These are phyloP conservation scores for Ascochyta pisi DNA, from an alignment of 2,329 filamentous ascomycete genomes.

Conservation along the genomic window DNA sequence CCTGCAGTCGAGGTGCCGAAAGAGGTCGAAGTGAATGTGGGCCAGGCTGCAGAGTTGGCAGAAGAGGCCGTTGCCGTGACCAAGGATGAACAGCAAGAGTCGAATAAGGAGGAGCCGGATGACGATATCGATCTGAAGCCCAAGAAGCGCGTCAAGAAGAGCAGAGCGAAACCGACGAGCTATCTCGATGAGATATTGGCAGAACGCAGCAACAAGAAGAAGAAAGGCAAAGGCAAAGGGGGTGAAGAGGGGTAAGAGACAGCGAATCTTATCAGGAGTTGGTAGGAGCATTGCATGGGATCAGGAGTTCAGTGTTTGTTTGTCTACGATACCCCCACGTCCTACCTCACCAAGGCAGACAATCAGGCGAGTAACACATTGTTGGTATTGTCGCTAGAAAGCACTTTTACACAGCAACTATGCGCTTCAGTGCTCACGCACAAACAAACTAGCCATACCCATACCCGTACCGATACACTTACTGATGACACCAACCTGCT, in stretches of 20 bases:
- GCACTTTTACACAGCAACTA: neutral
- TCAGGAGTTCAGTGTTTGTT: constrained; percentile 1
- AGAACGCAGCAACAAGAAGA: constrained; percentile 58
- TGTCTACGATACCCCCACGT: constrained; percentile 10
- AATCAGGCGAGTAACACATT: too few species aligned
- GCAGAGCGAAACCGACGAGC: constrained; percentile 51
- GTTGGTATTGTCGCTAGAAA: constrained; percentile 2
- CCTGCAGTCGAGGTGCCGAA: neutral
- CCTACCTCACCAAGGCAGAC: neutral
- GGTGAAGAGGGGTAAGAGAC: constrained; percentile 1
- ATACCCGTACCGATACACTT: constrained; percentile 74
- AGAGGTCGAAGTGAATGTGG: neutral
- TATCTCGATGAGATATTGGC: constrained; percentile 63
- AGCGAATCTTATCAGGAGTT: too few species aligned
- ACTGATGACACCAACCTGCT: constrained; percentile 82
- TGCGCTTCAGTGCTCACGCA: constrained; percentile 36
- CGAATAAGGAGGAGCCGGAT: constrained; percentile 3
- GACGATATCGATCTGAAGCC: constrained; percentile 17
- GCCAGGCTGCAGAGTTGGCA: neutral
- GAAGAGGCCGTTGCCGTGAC: neutral
- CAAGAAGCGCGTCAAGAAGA: constrained; percentile 25
- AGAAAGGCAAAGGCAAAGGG: constrained; percentile 46
- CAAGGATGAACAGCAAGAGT: constrained; percentile 1
- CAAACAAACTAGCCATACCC: constrained; percentile 61
- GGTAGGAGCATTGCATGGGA: constrained; percentile 1